Base-by-base conservation (phyloP, 2,329 filamentous ascomycete species). In the Xylariaceae sp. region DNA sequence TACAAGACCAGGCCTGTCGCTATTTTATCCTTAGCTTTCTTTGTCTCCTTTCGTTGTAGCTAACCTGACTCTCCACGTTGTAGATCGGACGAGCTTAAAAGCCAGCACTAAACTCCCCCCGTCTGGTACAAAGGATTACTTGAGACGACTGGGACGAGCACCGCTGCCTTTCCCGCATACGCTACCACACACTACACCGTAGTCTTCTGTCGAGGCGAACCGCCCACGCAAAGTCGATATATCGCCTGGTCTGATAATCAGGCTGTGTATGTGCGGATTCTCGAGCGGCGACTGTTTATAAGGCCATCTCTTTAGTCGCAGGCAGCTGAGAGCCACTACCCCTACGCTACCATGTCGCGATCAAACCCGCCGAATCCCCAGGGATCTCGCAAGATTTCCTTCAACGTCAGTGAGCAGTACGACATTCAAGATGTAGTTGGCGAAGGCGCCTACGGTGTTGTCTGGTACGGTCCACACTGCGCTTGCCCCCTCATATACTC, bases 381-480 rank as follows among this genome's bases (percentile, higher is more conserved):
- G 57, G 76, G 76, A 55, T 83, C 81, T 55, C 78, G 92, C 63
- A 98, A 97, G 78, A 98, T 98, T 64, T 97, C 89, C 40, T 98
- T 98, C 81, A 98, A 98, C 61, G 92, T 98, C 48, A 96, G 89
- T 59, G 92, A 98, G 67, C 92, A 98, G 66, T 98, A 98, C 63
- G 92, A 98, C 61, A 98, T 98, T 52, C 90, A 97, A 65, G 92
- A 98, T 81, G 92, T 98, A 34, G 94, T 98, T 44, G 92, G 92
- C 53, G 92, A 98, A 68, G 92, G 92, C 60, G 92, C 92, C 50
- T 98, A 98, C 60, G 92, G 92, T 64, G 90, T 98, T 51, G 92
- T 98, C 53, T 97, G 92, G 89, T 96, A 76, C 64, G 84, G 69
- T 40, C 33, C 34, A 15, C 11, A n/a, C 21, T 9, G 1, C 6